Conservation (phyloP, 1,284 basidiomycete genomes). For the Nidula niveotomentosa region DNA sequence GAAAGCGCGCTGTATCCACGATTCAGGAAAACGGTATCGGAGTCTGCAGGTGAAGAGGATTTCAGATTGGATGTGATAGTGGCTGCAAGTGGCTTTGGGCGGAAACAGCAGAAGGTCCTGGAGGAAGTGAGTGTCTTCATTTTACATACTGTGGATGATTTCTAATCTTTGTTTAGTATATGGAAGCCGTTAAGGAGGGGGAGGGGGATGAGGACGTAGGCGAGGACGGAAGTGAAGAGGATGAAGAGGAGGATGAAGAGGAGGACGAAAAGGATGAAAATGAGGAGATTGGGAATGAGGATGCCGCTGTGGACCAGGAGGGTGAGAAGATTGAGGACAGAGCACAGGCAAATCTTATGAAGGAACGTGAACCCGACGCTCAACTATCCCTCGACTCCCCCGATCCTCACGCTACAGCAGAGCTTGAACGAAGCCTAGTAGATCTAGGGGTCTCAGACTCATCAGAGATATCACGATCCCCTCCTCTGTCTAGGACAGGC, state of each 20-base stretch:
- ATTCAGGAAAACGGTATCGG: slow-evolving; percentile 66
- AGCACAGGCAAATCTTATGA: neutral
- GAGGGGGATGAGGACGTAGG: slow-evolving; percentile 28
- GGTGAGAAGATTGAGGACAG: neutral
- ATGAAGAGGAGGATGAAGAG: slow-evolving; percentile 33
- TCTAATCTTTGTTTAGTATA: slow-evolving; percentile 44
- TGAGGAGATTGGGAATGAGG: slow-evolving; percentile 20
- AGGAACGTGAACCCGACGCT: slow-evolving; percentile 2
- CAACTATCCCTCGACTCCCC: no score
- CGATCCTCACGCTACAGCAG: neutral
- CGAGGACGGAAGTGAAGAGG: slow-evolving; percentile 32
- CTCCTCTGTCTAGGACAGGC: slow-evolving; percentile 42
- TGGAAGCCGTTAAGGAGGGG: slow-evolving; percentile 56
- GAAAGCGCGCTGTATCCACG: slow-evolving; percentile 88
- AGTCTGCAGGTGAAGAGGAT: slow-evolving; percentile 43
- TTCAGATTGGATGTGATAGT: slow-evolving; percentile 88
- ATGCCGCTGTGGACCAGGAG: slow-evolving; percentile 11
- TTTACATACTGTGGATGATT: slow-evolving; percentile 1
- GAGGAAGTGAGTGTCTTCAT: slow-evolving; percentile 65
- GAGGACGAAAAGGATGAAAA: slow-evolving; percentile 27
- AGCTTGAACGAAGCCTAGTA: slow-evolving; percentile 9
- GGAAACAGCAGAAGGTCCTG: slow-evolving; percentile 78
- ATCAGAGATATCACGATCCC: slow-evolving; percentile 34
- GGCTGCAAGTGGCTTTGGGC: slow-evolving; percentile 88
- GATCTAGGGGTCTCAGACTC: slow-evolving; percentile 19